Base-by-base conservation (phyloP, 352 stramenopile genomes). In the Phytophthora sp. region DNA sequence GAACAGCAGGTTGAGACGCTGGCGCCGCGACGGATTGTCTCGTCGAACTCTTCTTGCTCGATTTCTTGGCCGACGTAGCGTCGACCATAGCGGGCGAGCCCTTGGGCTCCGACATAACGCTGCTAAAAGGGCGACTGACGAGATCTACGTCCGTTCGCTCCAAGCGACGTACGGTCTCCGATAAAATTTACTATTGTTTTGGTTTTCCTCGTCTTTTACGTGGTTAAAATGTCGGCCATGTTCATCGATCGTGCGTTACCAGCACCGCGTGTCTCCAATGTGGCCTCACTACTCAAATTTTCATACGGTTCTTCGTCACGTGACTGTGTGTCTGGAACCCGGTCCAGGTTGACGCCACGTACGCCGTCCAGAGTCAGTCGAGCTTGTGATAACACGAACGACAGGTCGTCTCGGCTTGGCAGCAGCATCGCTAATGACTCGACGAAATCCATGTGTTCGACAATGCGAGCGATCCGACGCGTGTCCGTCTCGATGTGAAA, bases 51-150 rank as follows among this genome's bases (percentile, higher is more conserved):
- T 84, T 84, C 66, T 77, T 84, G 63, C 54, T 79, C 13, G 63
- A 61, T 26, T 80, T 77, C 56, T 57, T 69, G 39, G 44, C 47
- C 6, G 57, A 33, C 8, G 55, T 44, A 15, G 38, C 51, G 4
- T 62, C 57, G 18, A 38, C n/a, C 7, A 57, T 52, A 0, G 67
- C 42, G 1, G 61, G 51, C 4, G 70, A 50, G 0, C 59, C 57
- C 57, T 80, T 84, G 11, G 72, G 69, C 42, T 84, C 73, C 54
- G 74, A 76, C 74, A 79, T 82, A n/a, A 1, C 50, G 21, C 16
- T 41, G 26, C 29, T 45, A 38, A 35, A 31, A n/a, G n/a, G n/a
- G n/a, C n/a, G n/a, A n/a, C n/a, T n/a, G n/a, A n/a, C n/a, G n/a
- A n/a, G n/a, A n/a, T n/a, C 29, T 50, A 45, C 56, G 62, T 42